Evolutionary conservation across 805 yeast genomes (phyloP), one percentile per base, ranked within the genome.

Genomic region (Metschnikowia hibisci): DNA sequence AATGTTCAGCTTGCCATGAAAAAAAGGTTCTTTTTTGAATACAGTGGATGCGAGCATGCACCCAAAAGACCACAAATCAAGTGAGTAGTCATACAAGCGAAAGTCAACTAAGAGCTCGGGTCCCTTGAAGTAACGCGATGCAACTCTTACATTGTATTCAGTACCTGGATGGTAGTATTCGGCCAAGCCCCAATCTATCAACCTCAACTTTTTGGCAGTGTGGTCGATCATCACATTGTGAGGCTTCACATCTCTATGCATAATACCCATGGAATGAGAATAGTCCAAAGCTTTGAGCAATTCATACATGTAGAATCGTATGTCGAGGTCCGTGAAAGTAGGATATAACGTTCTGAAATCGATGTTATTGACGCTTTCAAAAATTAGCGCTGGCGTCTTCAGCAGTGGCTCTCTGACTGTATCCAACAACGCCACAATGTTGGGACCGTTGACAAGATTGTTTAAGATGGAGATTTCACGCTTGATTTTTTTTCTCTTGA

Each of bases 151-250:
- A 57, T 89, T 89, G 66, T 87, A 89, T 53, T 87, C 95, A 39
- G 84, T 85, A 4, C 91, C 93, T 2, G 85, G 83, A 60, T 89
- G 96, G 64, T 89, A 89, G 59, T 86, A 89, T 62, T 89, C 96
- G 6, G 96, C 96, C 47, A 89, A 68, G 12, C 96, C 96, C 96
- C 96, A 89, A 67, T 89, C 96, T 51, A 89, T 89, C 43, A 89
- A 76, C 54, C 91, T 76, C 57, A 89, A 67, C 32, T 71, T 67
- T 52, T 74, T 76, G 35, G 60, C 62, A 20, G 72, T 67, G 48
- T 88, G 96, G 64, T 89, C 96, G 53, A 88, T 88, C 96, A 88
- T 88, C 34, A 88, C 87, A 58, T 88, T 88, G 63, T 88, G 96
- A 9, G 96, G 96, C 61, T 88, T 88, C 39, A 88, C 96, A 64